These are phyloP conservation scores for Elsinoe arachidis DNA, from an alignment of 2,329 filamentous ascomycete genomes.

Conservation along the genomic window DNA sequence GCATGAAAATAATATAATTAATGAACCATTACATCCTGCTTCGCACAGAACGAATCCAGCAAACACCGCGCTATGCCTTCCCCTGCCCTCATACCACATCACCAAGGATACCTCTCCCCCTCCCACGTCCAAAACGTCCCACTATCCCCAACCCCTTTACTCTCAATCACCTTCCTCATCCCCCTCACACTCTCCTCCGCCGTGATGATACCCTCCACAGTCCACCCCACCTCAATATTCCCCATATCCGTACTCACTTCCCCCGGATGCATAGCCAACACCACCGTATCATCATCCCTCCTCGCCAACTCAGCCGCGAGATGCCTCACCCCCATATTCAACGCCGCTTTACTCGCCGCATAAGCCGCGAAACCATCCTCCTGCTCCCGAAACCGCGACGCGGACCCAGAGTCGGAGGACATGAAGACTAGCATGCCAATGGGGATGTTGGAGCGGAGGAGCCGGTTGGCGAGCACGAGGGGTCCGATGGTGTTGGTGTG, in stretches of 20 bases:
- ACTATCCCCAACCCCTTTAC: constrained; percentile 40
- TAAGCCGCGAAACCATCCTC: constrained; percentile 53
- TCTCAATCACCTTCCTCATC: constrained; percentile 45
- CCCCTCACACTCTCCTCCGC: constrained; percentile 41
- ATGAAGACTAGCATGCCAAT: constrained; percentile 48
- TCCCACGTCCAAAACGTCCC: constrained; percentile 52
- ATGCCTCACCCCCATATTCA: constrained; percentile 49
- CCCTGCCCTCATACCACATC: not conserved
- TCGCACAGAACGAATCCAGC: not conserved
- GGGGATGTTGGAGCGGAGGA: constrained; percentile 40
- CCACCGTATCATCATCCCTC: constrained; percentile 40
- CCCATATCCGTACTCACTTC: constrained; percentile 51
- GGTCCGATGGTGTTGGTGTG: constrained; percentile 52
- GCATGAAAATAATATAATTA: not conserved
- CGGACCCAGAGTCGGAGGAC: constrained; percentile 49
- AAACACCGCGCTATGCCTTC: not conserved
- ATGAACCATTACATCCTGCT: not conserved
- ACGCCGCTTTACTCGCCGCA: constrained; percentile 47
- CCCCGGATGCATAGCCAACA: constrained; percentile 50
- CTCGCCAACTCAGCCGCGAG: constrained; percentile 48
- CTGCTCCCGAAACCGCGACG: constrained; percentile 42
- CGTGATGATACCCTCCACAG: constrained; percentile 45
- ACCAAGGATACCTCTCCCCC: constrained; percentile 35
- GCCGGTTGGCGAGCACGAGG: constrained; percentile 47
- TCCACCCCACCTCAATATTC: constrained; percentile 43